Percentiles rank a stretch among this genome's conserved stretches.
Evolutionary conservation across 768 basidiomycete species (phyloP).

Genomic region (Daedalea quercina): DNA sequence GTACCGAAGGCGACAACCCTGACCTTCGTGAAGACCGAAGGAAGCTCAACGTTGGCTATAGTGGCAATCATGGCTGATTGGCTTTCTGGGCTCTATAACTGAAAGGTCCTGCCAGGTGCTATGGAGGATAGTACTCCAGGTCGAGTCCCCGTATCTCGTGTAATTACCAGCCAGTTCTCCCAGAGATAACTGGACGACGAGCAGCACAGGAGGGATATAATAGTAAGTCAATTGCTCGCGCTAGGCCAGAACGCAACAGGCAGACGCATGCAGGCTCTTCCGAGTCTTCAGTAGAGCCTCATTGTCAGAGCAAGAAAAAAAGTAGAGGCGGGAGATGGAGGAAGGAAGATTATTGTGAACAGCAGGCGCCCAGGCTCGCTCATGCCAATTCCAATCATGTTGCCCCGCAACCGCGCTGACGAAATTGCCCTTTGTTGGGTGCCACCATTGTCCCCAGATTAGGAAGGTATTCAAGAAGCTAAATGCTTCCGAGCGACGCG

Average conservation of each 20-base stretch:
- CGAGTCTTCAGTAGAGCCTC: neutral
- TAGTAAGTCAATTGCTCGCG: neutral
- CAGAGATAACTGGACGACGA: neutral
- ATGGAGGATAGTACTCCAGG: neutral
- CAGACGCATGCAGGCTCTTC: too few relatives aligned
- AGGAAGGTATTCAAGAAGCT: neutral
- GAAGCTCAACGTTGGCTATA: slow-evolving; percentile 16
- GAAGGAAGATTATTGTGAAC: neutral
- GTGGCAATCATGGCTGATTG: neutral
- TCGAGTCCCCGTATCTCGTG: neutral
- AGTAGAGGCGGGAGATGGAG: neutral
- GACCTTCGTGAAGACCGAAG: slow-evolving; percentile 18
- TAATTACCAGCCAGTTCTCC: slow-evolving; percentile 1
- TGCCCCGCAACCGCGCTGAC: neutral
- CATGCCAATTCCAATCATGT: neutral
- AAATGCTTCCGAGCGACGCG: neutral
- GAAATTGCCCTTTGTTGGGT: neutral
- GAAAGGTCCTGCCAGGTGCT: neutral
- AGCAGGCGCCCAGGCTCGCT: neutral
- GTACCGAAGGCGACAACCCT: slow-evolving; percentile 20
- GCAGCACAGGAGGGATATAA: too few relatives aligned
- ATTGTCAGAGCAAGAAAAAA: neutral
- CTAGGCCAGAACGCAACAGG: neutral
- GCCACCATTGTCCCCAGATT: neutral
- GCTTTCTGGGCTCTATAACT: neutral